Base-by-base conservation (phyloP, 352 stramenopile species). In the Globisporangium paddicum region DNA sequence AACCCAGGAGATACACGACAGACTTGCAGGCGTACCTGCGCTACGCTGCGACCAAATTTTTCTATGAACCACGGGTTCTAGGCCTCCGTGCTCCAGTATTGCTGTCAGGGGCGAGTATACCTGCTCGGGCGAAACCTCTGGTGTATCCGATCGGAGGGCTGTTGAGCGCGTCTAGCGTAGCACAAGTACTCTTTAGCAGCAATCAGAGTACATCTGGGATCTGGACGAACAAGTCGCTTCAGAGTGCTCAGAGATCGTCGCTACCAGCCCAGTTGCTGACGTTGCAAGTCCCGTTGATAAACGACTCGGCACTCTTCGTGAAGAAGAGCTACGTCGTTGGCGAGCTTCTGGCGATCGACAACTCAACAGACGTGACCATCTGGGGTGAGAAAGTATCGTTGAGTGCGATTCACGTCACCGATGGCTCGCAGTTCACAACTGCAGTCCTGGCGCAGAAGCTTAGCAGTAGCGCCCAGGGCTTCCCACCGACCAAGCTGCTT, bases 351-450 rank as follows among this genome's bases (percentile, higher is more conserved):
- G 48, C 63, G 0, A 55, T 86, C 11, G 69, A 89, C 40, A 66
- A 60, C 28, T 67, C 42, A 5, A 68, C 62, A 0, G 42, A 62
- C 0, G 49, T 82, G 42, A 58, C 63, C 19, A 60, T 78, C 1
- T 72, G 70, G 46, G 75, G 67, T 13, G 49, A 66, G 26, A 54
- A 46, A 8, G 62, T 79, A 6, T 45, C 61, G 26, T 59, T 87
- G 9, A 58, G 21, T 3, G 53, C 45, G 5, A 32, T 66, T 19
- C 63, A 71, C 4, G 60, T 73, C 11, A 87, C 77, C 0, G 77
- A 89, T 30, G 69, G 79, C 8, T 85, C 77, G 6, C 77, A 87
- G 51, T 89, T 89, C 64, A 72, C 69, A 19, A 89, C 73, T 1
- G 64, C 64, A 1, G 34, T 87, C 8, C 52, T 79, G 18, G 41